Evolutionary conservation across 331 rosid species (phyloP).

Genomic region (Cydonia oblonga): DNA sequence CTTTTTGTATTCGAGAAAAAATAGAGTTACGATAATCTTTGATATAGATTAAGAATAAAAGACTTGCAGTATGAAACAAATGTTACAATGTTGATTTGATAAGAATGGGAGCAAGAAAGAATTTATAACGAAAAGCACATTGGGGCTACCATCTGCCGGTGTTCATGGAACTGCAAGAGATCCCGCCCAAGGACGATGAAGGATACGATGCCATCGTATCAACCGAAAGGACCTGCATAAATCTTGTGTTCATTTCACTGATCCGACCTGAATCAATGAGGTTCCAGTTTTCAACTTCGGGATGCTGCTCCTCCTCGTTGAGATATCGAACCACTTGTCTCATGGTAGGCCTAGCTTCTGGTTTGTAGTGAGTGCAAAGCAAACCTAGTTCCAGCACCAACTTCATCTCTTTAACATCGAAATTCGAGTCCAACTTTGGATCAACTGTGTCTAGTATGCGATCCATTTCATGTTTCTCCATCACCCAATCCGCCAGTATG

Average conservation of each 20-base stretch:
- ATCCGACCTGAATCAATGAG: conserved; percentile 2
- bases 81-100: neutral
- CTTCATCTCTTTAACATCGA: conserved; percentile 36
- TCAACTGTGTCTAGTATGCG: conserved; percentile 31
- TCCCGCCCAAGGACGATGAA: conserved; percentile 16
- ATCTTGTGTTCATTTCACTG: neutral
- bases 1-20: neutral
- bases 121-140: neutral
- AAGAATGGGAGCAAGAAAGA: neutral
- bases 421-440: conserved; percentile 26
- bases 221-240: conserved; percentile 8
- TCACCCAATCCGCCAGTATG: conserved; percentile 48
- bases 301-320: conserved; percentile 40
- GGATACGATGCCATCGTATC: neutral
- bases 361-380: conserved; percentile 31
- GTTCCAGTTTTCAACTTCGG: conserved; percentile 27
- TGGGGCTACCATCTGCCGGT: conserved; percentile 28
- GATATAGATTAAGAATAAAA: neutral
- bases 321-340: conserved; percentile 38
- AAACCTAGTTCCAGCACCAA: conserved; percentile 54
- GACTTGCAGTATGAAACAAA: neutral
- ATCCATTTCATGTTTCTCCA: conserved; percentile 21
- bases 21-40: neutral
- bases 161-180: conserved; percentile 23
- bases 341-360: conserved; percentile 52